Conservation (phyloP, 805 yeast species). For the Metschnikowia lachancei region DNA sequence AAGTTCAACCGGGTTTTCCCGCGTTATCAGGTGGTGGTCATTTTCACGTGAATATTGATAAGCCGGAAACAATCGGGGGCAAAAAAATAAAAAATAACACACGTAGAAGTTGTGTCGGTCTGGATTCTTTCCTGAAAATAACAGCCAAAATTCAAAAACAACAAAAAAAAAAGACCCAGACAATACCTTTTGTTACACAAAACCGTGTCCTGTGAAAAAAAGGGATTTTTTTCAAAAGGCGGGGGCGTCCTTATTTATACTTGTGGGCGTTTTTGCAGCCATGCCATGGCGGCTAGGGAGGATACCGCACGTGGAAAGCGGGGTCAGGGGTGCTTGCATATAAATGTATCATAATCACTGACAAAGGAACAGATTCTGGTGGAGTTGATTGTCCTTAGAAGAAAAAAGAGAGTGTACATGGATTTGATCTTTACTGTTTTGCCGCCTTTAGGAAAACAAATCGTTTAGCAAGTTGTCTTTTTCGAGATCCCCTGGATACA, state of each 20-base stretch:
- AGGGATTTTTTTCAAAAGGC: too few species aligned
- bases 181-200: too few species aligned
- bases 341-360: neutral
- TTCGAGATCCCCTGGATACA: neutral
- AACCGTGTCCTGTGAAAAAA: too few species aligned
- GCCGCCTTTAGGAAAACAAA: too few species aligned
- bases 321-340: neutral
- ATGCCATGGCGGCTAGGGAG: constrained; percentile 1
- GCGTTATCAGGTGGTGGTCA: neutral
- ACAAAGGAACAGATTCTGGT: too few species aligned
- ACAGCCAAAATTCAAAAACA: too few species aligned
- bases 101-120: neutral
- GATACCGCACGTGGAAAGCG: neutral
- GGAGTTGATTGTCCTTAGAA: too few species aligned
- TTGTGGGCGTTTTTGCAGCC: constrained; percentile 4
- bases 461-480: neutral
- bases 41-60: neutral
- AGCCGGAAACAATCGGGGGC: neutral
- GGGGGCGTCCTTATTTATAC: neutral
- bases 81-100: neutral
- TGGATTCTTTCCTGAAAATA: too few species aligned
- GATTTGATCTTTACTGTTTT: too few species aligned
- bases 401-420: too few species aligned
- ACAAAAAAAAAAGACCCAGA: too few species aligned
- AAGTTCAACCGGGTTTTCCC: neutral